A percentile compares a stretch with the other conserved stretches of the same genome.
Conservation (phyloP, 1,284 basidiomycete genomes). For the Ceratobasidium theobromae region DNA sequence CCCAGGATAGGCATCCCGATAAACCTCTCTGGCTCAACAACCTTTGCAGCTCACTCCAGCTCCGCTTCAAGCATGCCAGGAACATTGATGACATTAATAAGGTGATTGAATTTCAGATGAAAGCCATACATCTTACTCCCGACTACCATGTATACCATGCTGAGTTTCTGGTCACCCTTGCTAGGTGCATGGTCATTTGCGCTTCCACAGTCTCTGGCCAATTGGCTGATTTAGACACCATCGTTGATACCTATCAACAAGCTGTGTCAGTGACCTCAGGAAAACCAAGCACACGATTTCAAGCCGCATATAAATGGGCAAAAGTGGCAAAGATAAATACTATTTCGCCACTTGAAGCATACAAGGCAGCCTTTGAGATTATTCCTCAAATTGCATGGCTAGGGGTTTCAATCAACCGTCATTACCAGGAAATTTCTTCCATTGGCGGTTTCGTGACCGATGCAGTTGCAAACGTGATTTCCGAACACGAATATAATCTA, state of each 20-base stretch:
- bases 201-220: no score
- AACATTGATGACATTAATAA: slow-evolving; percentile 3
- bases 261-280: neutral
- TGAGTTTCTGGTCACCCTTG: neutral
- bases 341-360: neutral
- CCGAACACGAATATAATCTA: neutral
- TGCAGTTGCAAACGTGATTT: slow-evolving; percentile 4
- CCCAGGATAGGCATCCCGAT: neutral
- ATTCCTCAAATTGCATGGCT: slow-evolving; percentile 24
- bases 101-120: neutral
- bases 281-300: neutral
- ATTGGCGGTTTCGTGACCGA: slow-evolving; percentile 7
- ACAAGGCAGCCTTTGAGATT: neutral
- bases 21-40: neutral
- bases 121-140: neutral
- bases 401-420: neutral
- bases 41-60: neutral
- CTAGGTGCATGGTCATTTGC: no score
- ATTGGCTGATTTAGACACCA: no score
- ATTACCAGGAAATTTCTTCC: neutral
- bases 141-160: neutral
- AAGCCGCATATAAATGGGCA: slow-evolving; percentile 13
- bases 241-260: neutral
- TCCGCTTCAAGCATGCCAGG: slow-evolving; percentile 1
- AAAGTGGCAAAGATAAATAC: neutral